Percentiles rank a stretch among this genome's conserved stretches.
These are phyloP conservation scores for Penicillium desertorum DNA, from an alignment of 495 filamentous ascomycete genomes.

Conservation along the genomic window DNA sequence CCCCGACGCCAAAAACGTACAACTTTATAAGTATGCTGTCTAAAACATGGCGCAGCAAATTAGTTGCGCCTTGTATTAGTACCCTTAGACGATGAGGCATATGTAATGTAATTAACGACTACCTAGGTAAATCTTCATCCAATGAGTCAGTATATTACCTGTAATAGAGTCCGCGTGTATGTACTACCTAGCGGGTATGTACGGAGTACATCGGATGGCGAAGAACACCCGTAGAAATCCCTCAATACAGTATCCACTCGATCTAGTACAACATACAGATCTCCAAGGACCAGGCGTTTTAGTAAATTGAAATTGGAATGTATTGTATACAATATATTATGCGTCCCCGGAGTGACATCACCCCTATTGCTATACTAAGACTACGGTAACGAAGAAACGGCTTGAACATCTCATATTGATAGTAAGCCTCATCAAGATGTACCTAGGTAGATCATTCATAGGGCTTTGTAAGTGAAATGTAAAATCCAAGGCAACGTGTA, in stretches of 20 bases:
- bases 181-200: neutral
- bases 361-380: neutral
- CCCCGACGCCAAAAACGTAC: neutral
- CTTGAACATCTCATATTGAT: neutral
- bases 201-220: neutral
- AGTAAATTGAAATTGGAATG: neutral
- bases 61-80: neutral
- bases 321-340: neutral
- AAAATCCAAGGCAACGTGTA: constrained; percentile 4
- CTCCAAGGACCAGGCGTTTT: neutral
- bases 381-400: neutral
- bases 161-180: neutral
- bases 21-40: neutral
- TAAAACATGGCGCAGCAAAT: constrained; percentile 7
- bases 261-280: neutral
- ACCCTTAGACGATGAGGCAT: neutral
- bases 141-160: neutral
- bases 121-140: neutral
- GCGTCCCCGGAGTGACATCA: constrained; percentile 1
- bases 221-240: neutral
- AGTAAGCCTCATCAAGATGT: neutral
- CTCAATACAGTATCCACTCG: neutral
- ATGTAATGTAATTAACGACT: neutral
- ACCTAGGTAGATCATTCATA: neutral
- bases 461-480: neutral